Conservation (phyloP, 2,329 filamentous ascomycete genomes). For the Diaporthe capsici region DNA sequence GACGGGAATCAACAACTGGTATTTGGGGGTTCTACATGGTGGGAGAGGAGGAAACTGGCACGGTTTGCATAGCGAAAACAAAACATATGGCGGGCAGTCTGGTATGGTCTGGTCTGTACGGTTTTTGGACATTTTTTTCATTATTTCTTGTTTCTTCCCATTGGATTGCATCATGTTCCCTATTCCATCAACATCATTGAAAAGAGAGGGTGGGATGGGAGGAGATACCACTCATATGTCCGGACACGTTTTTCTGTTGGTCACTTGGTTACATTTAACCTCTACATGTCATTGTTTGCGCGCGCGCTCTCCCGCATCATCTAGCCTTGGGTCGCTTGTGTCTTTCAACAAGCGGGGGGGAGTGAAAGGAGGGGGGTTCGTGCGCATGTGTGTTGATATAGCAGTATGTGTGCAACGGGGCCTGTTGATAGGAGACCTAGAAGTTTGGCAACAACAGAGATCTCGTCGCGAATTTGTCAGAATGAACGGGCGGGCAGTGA, state of each 20-base stretch:
- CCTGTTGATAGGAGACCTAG: constrained; percentile 12
- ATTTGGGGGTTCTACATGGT: constrained; percentile 23
- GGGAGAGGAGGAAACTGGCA: constrained; percentile 25
- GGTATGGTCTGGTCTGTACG: constrained; percentile 16
- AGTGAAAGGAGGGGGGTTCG: neutral
- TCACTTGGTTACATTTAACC: neutral
- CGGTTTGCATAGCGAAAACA: constrained; percentile 41
- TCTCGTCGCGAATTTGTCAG: neutral
- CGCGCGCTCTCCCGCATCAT: constrained; percentile 6
- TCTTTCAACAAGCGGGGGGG: neutral
- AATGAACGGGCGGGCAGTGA: constrained; percentile 11
- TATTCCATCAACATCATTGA: constrained; percentile 28
- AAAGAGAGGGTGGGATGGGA: constrained; percentile 39
- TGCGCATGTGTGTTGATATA: constrained; percentile 25
- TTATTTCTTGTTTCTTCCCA: constrained; percentile 12
- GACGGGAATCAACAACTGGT: constrained; percentile 23
- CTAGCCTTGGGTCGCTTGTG: constrained; percentile 13
- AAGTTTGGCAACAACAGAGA: constrained; percentile 18
- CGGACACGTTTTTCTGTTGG: constrained; percentile 20
- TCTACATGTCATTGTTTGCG: constrained; percentile 23
- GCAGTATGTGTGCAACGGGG: neutral
- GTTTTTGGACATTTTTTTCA: constrained; percentile 12
- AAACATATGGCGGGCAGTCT: constrained; percentile 33
- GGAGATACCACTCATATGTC: constrained; percentile 40
- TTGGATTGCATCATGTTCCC: constrained; percentile 15